These are phyloP conservation scores for Salix suchowensis DNA, from an alignment of 345 rosid genomes.

Conservation along the genomic window DNA sequence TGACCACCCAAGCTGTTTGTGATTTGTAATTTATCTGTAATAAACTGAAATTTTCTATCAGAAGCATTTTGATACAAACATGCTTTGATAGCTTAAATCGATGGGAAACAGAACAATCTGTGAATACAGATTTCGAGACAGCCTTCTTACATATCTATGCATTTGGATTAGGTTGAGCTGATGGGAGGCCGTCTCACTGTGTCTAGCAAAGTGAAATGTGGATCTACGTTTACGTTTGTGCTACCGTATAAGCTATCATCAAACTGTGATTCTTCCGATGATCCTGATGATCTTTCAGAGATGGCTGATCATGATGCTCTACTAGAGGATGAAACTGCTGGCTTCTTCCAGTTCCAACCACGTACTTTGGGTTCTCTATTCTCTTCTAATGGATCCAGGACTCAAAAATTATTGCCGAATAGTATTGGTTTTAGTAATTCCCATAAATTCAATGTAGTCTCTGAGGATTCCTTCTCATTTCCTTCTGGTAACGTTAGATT, in stretches of 20 bases:
- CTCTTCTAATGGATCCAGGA: constrained; percentile 52
- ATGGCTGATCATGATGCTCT: constrained; percentile 53
- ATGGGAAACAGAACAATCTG: not conserved
- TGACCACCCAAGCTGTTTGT: not conserved
- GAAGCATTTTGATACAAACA: not conserved
- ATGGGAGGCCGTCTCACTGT: constrained; percentile 95
- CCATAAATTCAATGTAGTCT: constrained; percentile 35
- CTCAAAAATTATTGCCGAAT: constrained; percentile 31
- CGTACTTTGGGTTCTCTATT: constrained; percentile 53
- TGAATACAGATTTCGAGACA: not conserved
- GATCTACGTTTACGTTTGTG: constrained; percentile 88
- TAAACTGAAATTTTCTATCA: not conserved
- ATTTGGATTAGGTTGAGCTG: constrained; percentile 64
- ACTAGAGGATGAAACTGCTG: constrained; percentile 59
- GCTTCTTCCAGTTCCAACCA: constrained; percentile 78
- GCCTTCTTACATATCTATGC: constrained; percentile 16
- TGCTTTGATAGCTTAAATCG: not conserved
- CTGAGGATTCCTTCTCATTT: constrained; percentile 37
- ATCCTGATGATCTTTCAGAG: constrained; percentile 71
- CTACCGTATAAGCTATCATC: constrained; percentile 75
- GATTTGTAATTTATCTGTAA: not conserved
- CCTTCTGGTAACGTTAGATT: constrained; percentile 30
- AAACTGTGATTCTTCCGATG: constrained; percentile 55
- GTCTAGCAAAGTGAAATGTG: constrained; percentile 65
- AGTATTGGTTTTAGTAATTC: constrained; percentile 31